Percentiles rank a stretch among this genome's conserved stretches.
These are phyloP conservation scores for Halteria grandinella DNA, from an alignment of 73 alveolate species.

Conservation along the genomic window DNA sequence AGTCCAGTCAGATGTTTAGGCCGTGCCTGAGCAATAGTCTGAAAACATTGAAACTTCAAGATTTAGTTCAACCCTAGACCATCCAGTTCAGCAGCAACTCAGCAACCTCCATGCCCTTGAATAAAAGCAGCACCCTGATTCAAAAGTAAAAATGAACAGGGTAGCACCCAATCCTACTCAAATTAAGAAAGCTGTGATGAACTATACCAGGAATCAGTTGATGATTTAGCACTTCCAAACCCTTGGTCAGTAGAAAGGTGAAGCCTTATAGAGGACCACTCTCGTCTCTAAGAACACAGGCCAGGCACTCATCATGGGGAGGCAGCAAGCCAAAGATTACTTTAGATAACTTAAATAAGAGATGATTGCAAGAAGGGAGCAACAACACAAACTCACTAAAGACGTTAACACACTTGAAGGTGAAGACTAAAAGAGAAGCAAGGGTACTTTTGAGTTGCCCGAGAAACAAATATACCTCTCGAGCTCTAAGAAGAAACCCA, in stretches of 20 bases:
- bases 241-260: too few relatives aligned
- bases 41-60: constrained; percentile 49
- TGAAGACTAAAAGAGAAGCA: too few relatives aligned
- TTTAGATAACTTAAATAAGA: constrained; percentile 14
- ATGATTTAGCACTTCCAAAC: too few relatives aligned
- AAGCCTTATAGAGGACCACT: too few relatives aligned
- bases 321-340: constrained; percentile 2
- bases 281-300: too few relatives aligned
- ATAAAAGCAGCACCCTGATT: neutral
- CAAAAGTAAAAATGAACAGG: neutral
- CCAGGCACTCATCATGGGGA: neutral
- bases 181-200: constrained; percentile 7
- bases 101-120: neutral
- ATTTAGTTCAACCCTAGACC: constrained; percentile 29
- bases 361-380: constrained; percentile 11
- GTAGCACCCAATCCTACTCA: constrained; percentile 42
- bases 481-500: too few relatives aligned
- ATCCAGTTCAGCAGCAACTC: constrained; percentile 2
- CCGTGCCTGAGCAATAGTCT: constrained; percentile 7
- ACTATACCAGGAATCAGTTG: too few relatives aligned
- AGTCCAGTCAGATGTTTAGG: too few relatives aligned
- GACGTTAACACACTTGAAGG: too few relatives aligned
- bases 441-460: too few relatives aligned
- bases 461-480: too few relatives aligned
- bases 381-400: constrained; percentile 2